A percentile compares a stretch with the other conserved stretches of the same genome.
Evolutionary conservation across 1,284 basidiomycete genomes (phyloP).

Genomic region (Puccinia novopanici): DNA sequence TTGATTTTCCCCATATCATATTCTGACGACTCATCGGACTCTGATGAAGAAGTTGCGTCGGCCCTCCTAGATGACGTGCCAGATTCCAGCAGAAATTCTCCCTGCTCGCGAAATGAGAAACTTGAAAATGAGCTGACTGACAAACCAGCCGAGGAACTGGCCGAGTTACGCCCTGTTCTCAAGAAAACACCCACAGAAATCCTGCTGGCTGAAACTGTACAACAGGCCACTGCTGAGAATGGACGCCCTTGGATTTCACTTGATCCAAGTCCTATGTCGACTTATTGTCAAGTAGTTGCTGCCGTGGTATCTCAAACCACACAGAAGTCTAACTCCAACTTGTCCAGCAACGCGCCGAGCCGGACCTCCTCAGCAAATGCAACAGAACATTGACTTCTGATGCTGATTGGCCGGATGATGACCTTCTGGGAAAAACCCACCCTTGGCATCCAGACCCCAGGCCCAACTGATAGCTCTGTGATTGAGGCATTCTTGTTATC

Average conservation of each 20-base stretch:
- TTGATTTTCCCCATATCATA: neutral
- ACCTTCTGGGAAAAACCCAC: neutral
- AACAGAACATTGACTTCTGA: neutral
- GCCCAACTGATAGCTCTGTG: neutral
- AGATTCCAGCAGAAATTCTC: neutral
- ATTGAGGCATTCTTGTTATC: slow-evolving; percentile 29
- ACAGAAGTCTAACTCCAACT: neutral
- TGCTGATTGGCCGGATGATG: neutral
- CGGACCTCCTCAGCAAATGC: neutral
- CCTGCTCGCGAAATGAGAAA: slow-evolving; percentile 10
- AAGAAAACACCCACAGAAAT: slow-evolving; percentile 36
- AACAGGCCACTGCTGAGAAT: slow-evolving; percentile 42
- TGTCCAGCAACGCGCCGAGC: neutral
- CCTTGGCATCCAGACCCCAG: neutral
- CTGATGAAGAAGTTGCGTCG: slow-evolving; percentile 37
- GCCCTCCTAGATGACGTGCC: slow-evolving; percentile 3
- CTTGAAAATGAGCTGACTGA: neutral
- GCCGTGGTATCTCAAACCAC: slow-evolving; percentile 11
- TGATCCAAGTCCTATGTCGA: slow-evolving; percentile 12
- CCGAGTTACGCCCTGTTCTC: slow-evolving; percentile 33
- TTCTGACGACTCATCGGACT: slow-evolving; percentile 30
- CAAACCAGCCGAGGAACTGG: neutral
- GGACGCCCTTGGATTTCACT: slow-evolving; percentile 34
- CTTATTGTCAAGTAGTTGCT: slow-evolving; percentile 5
- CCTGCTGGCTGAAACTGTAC: slow-evolving; percentile 29